Conservation (phyloP, 805 yeast genomes). For the Pichia thaimueangensis region DNA sequence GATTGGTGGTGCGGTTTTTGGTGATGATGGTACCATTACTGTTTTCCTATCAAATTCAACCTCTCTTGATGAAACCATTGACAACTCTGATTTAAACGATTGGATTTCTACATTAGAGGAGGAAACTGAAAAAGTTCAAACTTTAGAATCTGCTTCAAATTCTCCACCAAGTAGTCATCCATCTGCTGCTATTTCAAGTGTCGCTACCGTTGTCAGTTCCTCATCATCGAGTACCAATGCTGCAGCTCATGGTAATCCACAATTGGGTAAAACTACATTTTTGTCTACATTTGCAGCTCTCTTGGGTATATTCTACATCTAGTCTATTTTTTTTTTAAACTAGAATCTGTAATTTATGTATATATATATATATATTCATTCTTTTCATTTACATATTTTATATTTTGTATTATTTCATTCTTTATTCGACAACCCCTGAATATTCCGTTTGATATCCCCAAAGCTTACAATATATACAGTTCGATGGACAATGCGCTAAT, state of each 20-base stretch:
- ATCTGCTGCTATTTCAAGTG: background rate
- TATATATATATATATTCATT: too few relatives aligned
- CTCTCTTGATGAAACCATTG: slow-evolving; percentile 39
- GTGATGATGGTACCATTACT: slow-evolving; percentile 51
- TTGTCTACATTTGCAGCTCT: background rate
- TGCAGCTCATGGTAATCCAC: background rate
- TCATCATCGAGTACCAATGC: slow-evolving; percentile 2
- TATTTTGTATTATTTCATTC: too few relatives aligned
- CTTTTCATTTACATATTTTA: too few relatives aligned
- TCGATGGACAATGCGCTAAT: too few relatives aligned
- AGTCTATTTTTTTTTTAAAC: too few relatives aligned
- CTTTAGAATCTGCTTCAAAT: slow-evolving; percentile 19
- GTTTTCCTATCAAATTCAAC: slow-evolving; percentile 55
- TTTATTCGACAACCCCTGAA: too few relatives aligned
- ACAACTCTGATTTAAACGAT: slow-evolving; percentile 35
- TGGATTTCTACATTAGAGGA: slow-evolving; percentile 36
- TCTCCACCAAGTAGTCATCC: slow-evolving; percentile 6
- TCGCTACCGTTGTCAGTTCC: background rate
- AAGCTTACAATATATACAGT: too few relatives aligned
- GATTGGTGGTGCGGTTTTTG: slow-evolving; percentile 71
- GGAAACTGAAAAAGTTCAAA: slow-evolving; percentile 14
- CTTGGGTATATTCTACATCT: slow-evolving; percentile 1
- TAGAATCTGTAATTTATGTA: too few relatives aligned
- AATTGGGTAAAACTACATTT: background rate
- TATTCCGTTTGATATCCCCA: too few relatives aligned